Base-by-base conservation (phyloP, 768 basidiomycete genomes). In the Calocera cornea region DNA sequence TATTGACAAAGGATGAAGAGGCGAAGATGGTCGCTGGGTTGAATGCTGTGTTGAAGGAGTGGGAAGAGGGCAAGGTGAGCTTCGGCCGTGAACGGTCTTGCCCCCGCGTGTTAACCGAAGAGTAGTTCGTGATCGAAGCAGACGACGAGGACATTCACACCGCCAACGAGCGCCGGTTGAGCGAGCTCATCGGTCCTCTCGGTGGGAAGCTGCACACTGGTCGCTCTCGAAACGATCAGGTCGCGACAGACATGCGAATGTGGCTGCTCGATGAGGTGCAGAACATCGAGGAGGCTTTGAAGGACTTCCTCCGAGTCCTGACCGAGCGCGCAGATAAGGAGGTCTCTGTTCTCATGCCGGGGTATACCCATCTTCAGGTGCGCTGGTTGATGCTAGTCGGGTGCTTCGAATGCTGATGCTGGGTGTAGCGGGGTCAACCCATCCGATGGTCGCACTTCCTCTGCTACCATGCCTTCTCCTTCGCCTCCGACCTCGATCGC, bases 121-220 rank as follows among this genome's bases (percentile, higher is more conserved):
- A 19, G 16, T 72, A 95, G 89, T 99, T 99, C 74, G 75, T 79
- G 67, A 78, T 86, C 34, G 80, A 87, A 69, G 80, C 85, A n/a
- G 93, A 95, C 72, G 97, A 99, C 72, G 97, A 99, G 74, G 97
- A 99, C 74, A 98, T 99, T 68, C 95, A 98, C 76, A 99, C 97
- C 14, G 97, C 97, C 66, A 99, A 98, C 73, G 97, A 99, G 76
- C 86, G 97, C 60, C 85, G 97, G 44, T 77, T 99, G 71, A 90
- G 87, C 70, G 95, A 99, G 78, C 78, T 99, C 65, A 92, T 98
- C 66, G 97, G 97, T 0, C 81, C 90, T 16, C 84, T 92, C 17
- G 94, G 92, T 3, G 97, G 97, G 1, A 99, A 98, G 77, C 81
- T 99, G 47, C 97, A 99, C 75, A 99, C 97, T 0, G 97, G 97